These are phyloP conservation scores for Cryptosporidium xiaoi DNA, from an alignment of 169 alveolate species.

Conservation along the genomic window DNA sequence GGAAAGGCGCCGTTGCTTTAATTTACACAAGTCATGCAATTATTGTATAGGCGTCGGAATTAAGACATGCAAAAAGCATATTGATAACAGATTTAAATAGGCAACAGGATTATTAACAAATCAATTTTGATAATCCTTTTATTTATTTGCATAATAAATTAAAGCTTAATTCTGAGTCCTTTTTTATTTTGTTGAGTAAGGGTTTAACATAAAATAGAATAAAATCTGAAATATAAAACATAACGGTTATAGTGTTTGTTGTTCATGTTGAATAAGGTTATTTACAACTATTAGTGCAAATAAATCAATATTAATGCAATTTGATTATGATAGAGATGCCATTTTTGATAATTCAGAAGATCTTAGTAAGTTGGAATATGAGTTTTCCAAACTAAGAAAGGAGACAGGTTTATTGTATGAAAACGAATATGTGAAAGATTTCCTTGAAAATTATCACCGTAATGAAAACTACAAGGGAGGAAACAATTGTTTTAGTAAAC, in stretches of 20 bases:
- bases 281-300: not conserved
- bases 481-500: not conserved
- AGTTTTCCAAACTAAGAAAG: conserved; percentile 36
- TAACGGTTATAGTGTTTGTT: no score
- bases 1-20: not conserved
- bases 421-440: conserved; percentile 59
- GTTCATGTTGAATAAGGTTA: not conserved
- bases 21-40: not conserved
- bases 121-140: no score
- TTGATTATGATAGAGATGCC: not conserved
- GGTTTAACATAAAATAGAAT: no score
- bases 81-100: not conserved
- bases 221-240: no score
- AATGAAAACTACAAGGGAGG: not conserved
- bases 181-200: no score
- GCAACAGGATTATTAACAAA: not conserved
- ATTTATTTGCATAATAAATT: no score
- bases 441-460: conserved; percentile 35
- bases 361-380: conserved; percentile 32
- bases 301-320: conserved; percentile 32
- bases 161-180: no score
- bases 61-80: conserved; percentile 8
- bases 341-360: not conserved
- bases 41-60: not conserved
- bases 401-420: conserved; percentile 52